phyloP scores from a whole-genome alignment of 352 stramenopile species.

The Pythium aristosporum region DNA sequence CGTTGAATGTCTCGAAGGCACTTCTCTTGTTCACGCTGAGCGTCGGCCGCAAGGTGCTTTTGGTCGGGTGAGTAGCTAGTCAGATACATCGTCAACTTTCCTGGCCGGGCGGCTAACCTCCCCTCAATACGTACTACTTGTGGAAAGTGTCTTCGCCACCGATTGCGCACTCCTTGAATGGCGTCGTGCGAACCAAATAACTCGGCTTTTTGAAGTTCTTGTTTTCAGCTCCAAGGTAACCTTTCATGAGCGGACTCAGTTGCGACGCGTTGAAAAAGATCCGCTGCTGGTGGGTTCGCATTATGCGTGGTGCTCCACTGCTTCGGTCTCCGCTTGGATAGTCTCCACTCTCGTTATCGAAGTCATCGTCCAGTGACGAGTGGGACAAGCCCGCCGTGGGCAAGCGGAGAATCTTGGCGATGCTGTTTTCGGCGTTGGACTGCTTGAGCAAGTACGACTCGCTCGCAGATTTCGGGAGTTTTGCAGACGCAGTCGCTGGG shows the following conservation, averaged over 20 bases:
- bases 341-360: background rate
- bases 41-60: conserved; percentile 43
- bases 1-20: conserved; percentile 58
- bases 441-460: conserved; percentile 58
- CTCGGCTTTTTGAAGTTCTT: conserved; percentile 67
- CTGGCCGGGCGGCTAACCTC: background rate
- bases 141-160: conserved; percentile 83
- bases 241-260: conserved; percentile 76
- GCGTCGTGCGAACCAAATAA: conserved; percentile 76
- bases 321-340: background rate
- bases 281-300: conserved; percentile 65
- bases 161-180: conserved; percentile 60
- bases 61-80: conserved; percentile 45
- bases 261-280: conserved; percentile 79
- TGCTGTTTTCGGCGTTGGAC: conserved; percentile 48
- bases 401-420: conserved; percentile 53
- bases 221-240: conserved; percentile 60
- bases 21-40: conserved; percentile 52
- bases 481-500: background rate
- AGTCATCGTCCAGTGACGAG: background rate
- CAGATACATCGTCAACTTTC: background rate
- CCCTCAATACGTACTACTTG: conserved; percentile 49
- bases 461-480: conserved; percentile 42
- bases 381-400: conserved; percentile 4
- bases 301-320: conserved; percentile 9